These are phyloP conservation scores for Poa annua DNA, from an alignment of 176 grass and related monocot genomes.

Conservation along the genomic window DNA sequence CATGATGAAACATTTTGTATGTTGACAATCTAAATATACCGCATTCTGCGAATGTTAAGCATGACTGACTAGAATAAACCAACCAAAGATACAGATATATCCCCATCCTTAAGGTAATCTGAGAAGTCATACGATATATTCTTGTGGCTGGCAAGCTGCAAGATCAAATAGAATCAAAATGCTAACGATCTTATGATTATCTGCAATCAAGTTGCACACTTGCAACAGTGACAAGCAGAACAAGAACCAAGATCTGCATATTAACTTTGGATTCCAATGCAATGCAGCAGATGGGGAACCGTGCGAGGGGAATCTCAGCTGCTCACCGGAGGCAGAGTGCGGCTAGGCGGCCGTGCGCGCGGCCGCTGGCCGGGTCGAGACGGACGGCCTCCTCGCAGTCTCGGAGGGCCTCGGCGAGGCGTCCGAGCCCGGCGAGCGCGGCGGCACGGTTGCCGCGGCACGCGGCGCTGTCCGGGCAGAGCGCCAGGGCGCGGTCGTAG, in stretches of 20 bases:
- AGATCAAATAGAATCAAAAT: slow-evolving; percentile 15
- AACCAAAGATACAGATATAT: slow-evolving; percentile 22
- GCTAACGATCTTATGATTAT: neutral
- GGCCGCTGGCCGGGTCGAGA: slow-evolving; percentile 60
- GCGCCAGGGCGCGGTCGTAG: slow-evolving; percentile 59
- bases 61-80: slow-evolving; percentile 22
- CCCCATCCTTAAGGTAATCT: slow-evolving; percentile 1
- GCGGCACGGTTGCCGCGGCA: slow-evolving; percentile 69
- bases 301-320: slow-evolving; percentile 42
- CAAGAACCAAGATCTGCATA: slow-evolving; percentile 35
- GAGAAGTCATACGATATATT: neutral
- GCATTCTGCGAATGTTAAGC: slow-evolving; percentile 15
- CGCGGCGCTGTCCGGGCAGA: slow-evolving; percentile 62
- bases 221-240: slow-evolving; percentile 27
- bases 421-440: slow-evolving; percentile 57
- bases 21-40: slow-evolving; percentile 16
- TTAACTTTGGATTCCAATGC: neutral
- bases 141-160: slow-evolving; percentile 29
- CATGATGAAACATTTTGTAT: neutral
- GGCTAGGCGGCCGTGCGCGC: slow-evolving; percentile 57
- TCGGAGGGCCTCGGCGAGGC: slow-evolving; percentile 50
- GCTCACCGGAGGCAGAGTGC: slow-evolving; percentile 62
- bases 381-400: slow-evolving; percentile 68
- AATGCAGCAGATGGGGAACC: slow-evolving; percentile 8
- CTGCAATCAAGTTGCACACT: slow-evolving; percentile 8